phyloP scores from a whole-genome alignment of 2,329 filamentous ascomycete species.

The Phoma sp. region DNA sequence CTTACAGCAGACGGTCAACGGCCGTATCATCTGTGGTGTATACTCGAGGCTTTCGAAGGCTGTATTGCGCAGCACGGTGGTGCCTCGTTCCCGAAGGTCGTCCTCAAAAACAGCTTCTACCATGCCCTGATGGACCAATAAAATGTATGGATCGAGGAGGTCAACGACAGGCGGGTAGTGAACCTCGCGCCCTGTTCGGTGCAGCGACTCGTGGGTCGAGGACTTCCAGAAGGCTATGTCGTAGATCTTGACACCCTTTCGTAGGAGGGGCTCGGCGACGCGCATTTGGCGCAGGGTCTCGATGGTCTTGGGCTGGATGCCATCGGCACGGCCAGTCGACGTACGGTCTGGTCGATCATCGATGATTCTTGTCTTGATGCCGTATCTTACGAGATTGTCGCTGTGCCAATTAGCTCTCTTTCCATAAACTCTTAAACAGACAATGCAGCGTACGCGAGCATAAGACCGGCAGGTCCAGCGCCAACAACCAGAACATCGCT shows the following conservation, averaged over 20 bases:
- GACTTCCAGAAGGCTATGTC: constrained; percentile 74
- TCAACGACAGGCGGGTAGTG: constrained; percentile 67
- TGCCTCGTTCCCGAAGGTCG: constrained; percentile 69
- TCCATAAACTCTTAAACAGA: too few species aligned
- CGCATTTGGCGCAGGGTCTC: constrained; percentile 77
- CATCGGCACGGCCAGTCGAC: constrained; percentile 71
- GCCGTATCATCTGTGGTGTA: constrained; percentile 42
- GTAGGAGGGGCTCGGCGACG: constrained; percentile 71
- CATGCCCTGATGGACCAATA: constrained; percentile 74
- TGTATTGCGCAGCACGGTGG: constrained; percentile 68
- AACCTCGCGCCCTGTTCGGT: constrained; percentile 68
- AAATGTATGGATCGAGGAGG: constrained; percentile 60
- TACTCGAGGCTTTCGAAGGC: constrained; percentile 63
- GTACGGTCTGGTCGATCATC: constrained; percentile 74
- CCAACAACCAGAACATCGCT: constrained; percentile 52
- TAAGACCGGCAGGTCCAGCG: constrained; percentile 52
- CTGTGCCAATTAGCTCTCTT: constrained; percentile 38
- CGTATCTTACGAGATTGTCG: constrained; percentile 67
- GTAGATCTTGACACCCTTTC: constrained; percentile 72
- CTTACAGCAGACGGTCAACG: constrained; percentile 53
- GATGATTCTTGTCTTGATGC: constrained; percentile 69
- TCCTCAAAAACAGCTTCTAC: constrained; percentile 74
- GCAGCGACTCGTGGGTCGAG: constrained; percentile 52
- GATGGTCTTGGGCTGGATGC: constrained; percentile 78
- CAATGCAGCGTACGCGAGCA: constrained; percentile 47